Conservation (phyloP, 2,329 filamentous ascomycete species). For the Helminthosporium solani region DNA sequence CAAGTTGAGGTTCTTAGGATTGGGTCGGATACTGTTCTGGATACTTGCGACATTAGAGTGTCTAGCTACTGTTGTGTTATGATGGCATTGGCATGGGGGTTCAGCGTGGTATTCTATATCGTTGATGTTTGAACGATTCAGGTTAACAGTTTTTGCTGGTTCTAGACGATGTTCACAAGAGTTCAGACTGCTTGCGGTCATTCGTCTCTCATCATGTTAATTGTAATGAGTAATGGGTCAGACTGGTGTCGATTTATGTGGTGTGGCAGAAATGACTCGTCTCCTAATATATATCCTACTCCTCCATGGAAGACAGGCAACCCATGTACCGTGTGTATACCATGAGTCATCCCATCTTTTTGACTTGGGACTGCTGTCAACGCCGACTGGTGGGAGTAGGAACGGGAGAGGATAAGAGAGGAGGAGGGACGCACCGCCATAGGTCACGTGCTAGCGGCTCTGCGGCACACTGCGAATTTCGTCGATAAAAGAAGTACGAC, state of each 20-base stretch:
- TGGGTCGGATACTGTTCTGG: not conserved
- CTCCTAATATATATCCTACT: too few species aligned
- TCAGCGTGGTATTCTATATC: not conserved
- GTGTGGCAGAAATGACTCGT: too few species aligned
- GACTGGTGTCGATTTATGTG: too few species aligned
- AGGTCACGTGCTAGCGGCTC: slow-evolving; percentile 2
- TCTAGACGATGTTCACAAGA: not conserved
- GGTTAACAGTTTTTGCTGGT: not conserved
- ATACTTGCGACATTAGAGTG: not conserved
- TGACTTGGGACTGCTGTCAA: too few species aligned
- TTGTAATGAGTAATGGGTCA: slow-evolving; percentile 26
- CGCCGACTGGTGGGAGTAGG: too few species aligned
- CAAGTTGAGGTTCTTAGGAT: not conserved
- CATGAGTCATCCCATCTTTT: too few species aligned
- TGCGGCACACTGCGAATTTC: slow-evolving; percentile 32
- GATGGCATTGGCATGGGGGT: not conserved
- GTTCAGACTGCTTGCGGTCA: not conserved
- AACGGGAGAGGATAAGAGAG: too few species aligned
- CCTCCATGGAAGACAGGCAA: too few species aligned
- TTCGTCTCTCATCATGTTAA: not conserved
- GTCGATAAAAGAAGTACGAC: slow-evolving; percentile 17
- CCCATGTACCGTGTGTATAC: too few species aligned
- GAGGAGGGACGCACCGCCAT: not conserved
- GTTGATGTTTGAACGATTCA: not conserved
- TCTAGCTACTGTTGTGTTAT: not conserved